Percentiles rank a stretch among this genome's conserved stretches.
Conservation (phyloP, 257 asterid species). For the Buddleja alternifolia region DNA sequence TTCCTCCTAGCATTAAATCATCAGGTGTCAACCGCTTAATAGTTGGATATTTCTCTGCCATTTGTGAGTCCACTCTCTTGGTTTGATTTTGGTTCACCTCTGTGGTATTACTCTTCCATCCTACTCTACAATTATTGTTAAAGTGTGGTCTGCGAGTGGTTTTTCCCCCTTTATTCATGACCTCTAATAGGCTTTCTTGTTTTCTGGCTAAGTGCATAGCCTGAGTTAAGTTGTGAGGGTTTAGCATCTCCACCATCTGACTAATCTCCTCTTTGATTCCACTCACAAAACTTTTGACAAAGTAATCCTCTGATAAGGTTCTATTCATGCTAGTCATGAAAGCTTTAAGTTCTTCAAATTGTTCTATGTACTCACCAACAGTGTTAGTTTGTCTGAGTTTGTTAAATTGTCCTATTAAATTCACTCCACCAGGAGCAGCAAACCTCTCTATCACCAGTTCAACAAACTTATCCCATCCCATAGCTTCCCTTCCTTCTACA, state of each 20-base stretch:
- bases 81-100: too few relatives aligned
- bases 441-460: too few relatives aligned
- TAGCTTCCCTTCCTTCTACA: background rate
- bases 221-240: background rate
- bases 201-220: background rate
- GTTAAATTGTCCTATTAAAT: background rate
- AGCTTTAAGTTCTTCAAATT: background rate
- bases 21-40: background rate
- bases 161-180: background rate
- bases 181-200: background rate
- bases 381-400: background rate
- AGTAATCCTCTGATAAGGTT: background rate
- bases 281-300: background rate
- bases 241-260: background rate
- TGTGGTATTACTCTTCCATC: too few relatives aligned
- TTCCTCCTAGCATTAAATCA: background rate
- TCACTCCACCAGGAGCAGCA: background rate
- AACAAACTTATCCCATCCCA: background rate
- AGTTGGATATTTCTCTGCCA: background rate
- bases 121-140: too few relatives aligned
- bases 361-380: background rate
- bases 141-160: too few relatives aligned
- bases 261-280: background rate
- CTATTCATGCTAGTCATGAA: background rate
- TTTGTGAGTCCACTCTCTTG: too few relatives aligned